phyloP scores from a whole-genome alignment of 352 stramenopile species.

The Peronospora destructor region DNA sequence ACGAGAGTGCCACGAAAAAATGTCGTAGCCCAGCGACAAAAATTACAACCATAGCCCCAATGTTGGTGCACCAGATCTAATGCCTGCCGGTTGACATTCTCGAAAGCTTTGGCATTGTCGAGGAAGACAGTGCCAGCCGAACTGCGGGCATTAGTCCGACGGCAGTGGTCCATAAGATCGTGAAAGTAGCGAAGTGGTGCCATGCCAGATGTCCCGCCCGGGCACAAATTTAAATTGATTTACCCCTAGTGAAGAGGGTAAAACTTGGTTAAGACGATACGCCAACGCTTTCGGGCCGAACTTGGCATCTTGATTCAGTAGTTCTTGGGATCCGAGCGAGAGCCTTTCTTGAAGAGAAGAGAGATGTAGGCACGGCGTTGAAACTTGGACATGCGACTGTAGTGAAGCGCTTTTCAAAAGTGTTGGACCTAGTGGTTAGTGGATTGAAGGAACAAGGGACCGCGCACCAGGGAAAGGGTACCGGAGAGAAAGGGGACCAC shows the following conservation, averaged over 20 bases:
- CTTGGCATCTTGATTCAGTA: constrained; percentile 1
- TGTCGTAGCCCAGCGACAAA: background rate
- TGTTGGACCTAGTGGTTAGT: no score
- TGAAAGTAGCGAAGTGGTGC: background rate
- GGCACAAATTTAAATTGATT: background rate
- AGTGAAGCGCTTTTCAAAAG: no score
- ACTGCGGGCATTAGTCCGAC: background rate
- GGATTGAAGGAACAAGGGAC: no score
- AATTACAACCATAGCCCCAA: constrained; percentile 1
- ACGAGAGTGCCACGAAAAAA: background rate
- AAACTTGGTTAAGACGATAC: background rate
- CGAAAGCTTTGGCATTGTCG: constrained; percentile 7
- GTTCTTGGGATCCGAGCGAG: background rate
- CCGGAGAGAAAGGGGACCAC: no score
- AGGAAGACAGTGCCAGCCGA: constrained; percentile 2
- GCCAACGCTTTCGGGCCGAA: background rate
- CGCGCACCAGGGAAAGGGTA: no score
- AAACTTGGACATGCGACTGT: no score
- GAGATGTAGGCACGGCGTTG: background rate
- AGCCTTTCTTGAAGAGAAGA: background rate
- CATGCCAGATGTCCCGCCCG: background rate
- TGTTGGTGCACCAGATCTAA: background rate
- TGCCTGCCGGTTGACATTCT: constrained; percentile 8
- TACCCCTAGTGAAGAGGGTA: background rate
- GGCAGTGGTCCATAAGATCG: background rate